Base-by-base conservation (phyloP, 2,329 filamentous ascomycete genomes). In the Calonectria pseudoreteaudii region DNA sequence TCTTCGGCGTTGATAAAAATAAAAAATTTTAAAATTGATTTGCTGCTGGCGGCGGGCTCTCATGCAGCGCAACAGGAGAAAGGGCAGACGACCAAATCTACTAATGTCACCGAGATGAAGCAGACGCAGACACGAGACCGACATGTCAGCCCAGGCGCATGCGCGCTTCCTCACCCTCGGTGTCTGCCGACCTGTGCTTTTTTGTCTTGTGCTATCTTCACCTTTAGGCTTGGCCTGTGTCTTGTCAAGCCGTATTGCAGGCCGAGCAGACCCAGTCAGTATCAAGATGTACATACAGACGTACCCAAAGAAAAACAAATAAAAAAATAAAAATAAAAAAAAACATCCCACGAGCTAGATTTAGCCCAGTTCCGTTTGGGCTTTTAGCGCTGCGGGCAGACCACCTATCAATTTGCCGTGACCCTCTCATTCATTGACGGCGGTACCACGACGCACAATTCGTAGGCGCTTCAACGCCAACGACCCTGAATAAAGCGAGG, bases 391-490 rank as follows among this genome's bases (percentile, higher is more conserved):
- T 73, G 72, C 73, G 71, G 72, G 44, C 71, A 79, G 69, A 52
- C 76, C 77, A 75, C 69, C 66, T 73, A 66, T 80, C 79, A 52
- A 77, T 76, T 78, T 80, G 72, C 73, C 77, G 70, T 71, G 60
- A 71, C 68, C 62, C 71, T 76, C 70, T 71, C 69, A 52, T 62
- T 18, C 50, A 60, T 66, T 53, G 53, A 56, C 64, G 26, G 60
- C 56, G 53, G 47, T 30, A 65, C 58, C 16, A 71, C 69, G 38
- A 68, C 49, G 70, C 56, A 72, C 70, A 72, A 68, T 58, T 72
- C 28, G 26, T 26, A 44, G 50, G 66, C 66, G 66, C 66, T 47
- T 30, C 50, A 47, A 31, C 18, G 53, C 66, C 23, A 68, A 60
- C 36, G 10, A 52, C 52, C n/a, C 64, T 34, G 23, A 47, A 68